Conservation (phyloP, 2,329 filamentous ascomycete genomes). For the Pseudogymnoascus sp. region DNA sequence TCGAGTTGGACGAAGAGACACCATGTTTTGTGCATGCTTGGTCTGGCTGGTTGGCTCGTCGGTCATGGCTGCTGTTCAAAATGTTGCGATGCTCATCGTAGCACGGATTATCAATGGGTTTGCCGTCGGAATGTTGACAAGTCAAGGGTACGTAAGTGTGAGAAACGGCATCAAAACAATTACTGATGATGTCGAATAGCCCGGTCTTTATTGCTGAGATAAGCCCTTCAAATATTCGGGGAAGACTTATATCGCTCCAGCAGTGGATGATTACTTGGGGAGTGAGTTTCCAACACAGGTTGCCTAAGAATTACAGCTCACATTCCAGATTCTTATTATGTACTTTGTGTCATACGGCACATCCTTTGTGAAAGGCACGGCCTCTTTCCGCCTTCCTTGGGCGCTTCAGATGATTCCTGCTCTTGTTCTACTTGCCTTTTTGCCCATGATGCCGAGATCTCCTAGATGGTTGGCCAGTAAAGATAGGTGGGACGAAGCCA, state of each 20-base stretch:
- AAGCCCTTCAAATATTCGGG: conserved; percentile 33
- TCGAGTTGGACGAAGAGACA: conserved; percentile 36
- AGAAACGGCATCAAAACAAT: background rate
- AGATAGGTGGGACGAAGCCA: conserved; percentile 37
- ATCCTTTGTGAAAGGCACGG: conserved; percentile 34
- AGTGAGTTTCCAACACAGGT: background rate
- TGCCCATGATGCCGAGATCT: conserved; percentile 39
- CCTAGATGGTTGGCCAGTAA: conserved; percentile 44
- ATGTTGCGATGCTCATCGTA: conserved; percentile 56
- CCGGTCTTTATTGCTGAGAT: conserved; percentile 63
- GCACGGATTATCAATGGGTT: conserved; percentile 65
- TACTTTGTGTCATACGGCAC: conserved; percentile 42
- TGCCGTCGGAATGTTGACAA: conserved; percentile 63
- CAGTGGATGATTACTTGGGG: conserved; percentile 41
- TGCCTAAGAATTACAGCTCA: background rate
- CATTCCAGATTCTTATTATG: conserved; percentile 35
- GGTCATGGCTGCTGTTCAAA: conserved; percentile 46
- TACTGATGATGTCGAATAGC: background rate
- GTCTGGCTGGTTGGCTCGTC: conserved; percentile 38
- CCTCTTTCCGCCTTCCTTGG: conserved; percentile 44
- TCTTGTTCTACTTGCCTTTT: conserved; percentile 33
- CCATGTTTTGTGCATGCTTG: conserved; percentile 37
- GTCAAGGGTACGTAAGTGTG: conserved; percentile 42
- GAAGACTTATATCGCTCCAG: conserved; percentile 37
- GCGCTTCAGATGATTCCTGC: conserved; percentile 40